phyloP scores from a whole-genome alignment of 2,329 filamentous ascomycete species.

The Claviceps capensis region DNA sequence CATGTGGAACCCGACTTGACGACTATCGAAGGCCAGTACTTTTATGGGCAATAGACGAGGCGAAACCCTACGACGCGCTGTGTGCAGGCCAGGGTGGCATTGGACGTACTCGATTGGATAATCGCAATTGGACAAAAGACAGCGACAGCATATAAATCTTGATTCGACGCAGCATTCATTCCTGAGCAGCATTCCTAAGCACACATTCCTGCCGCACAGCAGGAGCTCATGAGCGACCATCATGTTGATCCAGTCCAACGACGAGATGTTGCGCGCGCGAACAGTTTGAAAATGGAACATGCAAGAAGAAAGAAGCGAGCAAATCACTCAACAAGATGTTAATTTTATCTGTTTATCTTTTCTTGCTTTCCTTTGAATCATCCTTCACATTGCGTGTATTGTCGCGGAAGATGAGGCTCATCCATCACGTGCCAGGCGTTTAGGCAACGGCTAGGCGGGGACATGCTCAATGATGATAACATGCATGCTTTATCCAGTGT shows the following conservation, averaged over 20 bases:
- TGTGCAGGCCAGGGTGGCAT: neutral
- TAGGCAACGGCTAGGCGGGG: too few species aligned
- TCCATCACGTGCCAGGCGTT: too few species aligned
- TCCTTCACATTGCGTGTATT: too few species aligned
- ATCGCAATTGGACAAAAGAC: neutral
- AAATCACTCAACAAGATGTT: too few species aligned
- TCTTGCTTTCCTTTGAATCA: too few species aligned
- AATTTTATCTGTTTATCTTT: too few species aligned
- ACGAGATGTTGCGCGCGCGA: too few species aligned
- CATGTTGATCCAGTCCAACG: slow-evolving; percentile 10
- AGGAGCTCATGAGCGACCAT: neutral
- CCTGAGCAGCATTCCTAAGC: neutral
- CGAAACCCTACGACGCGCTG: neutral
- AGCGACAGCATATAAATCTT: slow-evolving; percentile 5
- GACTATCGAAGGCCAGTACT: slow-evolving; percentile 25
- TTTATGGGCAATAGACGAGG: slow-evolving; percentile 21
- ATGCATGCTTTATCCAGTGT: too few species aligned
- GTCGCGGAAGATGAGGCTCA: too few species aligned
- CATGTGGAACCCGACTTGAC: slow-evolving; percentile 55
- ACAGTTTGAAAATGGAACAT: too few species aligned
- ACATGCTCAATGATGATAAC: too few species aligned
- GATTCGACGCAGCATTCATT: neutral
- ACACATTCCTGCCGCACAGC: neutral
- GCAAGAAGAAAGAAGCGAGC: too few species aligned
- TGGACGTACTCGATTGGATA: slow-evolving; percentile 5